phyloP scores from a whole-genome alignment of 2,329 filamentous ascomycete species.

The Gliomastix tumulicola region DNA sequence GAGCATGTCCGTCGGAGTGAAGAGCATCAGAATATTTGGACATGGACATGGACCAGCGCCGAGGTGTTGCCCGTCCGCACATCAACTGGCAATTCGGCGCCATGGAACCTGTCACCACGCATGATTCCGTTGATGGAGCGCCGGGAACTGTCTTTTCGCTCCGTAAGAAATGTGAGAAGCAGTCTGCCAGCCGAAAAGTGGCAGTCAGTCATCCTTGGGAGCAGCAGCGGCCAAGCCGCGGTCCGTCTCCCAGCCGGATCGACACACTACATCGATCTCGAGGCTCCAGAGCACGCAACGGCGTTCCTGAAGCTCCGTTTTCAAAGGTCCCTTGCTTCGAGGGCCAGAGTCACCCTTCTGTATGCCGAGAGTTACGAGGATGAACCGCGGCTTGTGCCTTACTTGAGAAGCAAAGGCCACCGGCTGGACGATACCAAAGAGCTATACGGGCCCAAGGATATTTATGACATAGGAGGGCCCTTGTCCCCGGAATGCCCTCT shows the following conservation, averaged over 20 bases:
- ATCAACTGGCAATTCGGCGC: conserved; percentile 26
- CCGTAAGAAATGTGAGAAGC: conserved; percentile 13
- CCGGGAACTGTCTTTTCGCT: conserved; percentile 9
- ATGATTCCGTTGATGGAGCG: conserved; percentile 24
- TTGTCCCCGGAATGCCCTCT: not conserved
- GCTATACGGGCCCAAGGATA: conserved; percentile 27
- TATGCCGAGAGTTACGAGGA: conserved; percentile 25
- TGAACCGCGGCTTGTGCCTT: conserved; percentile 25
- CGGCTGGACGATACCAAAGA: conserved; percentile 21
- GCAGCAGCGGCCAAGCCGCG: not conserved
- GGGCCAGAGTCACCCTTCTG: conserved; percentile 10
- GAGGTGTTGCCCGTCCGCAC: conserved; percentile 14
- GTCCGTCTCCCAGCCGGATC: not conserved
- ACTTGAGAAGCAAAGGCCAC: conserved; percentile 26
- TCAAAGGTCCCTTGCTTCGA: not conserved
- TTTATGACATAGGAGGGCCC: conserved; percentile 13
- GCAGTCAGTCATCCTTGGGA: conserved; percentile 6
- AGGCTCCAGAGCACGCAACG: conserved; percentile 14
- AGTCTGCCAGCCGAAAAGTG: conserved; percentile 5
- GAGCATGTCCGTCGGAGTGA: conserved; percentile 1
- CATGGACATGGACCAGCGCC: not conserved
- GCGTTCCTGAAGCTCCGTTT: conserved; percentile 14
- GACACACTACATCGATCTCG: conserved; percentile 4
- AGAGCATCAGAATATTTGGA: no score
- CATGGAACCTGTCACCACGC: conserved; percentile 28